A percentile compares a stretch with the other conserved stretches of the same genome.
Evolutionary conservation across 2,329 filamentous ascomycete genomes (phyloP).

Genomic region (Sclerotinia glacialis): DNA sequence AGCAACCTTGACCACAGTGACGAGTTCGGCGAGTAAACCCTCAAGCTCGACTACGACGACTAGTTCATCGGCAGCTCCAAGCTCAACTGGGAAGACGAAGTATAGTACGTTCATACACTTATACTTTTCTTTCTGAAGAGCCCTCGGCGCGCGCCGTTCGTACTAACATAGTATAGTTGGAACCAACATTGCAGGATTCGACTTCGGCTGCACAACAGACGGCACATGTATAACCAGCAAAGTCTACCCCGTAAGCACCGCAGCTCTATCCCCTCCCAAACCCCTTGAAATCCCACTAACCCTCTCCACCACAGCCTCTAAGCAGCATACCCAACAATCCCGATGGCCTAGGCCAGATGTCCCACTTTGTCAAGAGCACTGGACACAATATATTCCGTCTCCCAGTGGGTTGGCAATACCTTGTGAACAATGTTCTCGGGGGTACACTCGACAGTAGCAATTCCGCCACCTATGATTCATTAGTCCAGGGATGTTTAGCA

Average conservation of each 20-base stretch:
- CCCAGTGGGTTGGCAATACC: slow-evolving; percentile 58
- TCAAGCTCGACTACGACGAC: not conserved
- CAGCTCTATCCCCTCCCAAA: too few species aligned
- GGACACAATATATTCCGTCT: slow-evolving; percentile 49
- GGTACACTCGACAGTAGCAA: slow-evolving; percentile 49
- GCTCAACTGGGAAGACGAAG: slow-evolving; percentile 25
- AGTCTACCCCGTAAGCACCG: slow-evolving; percentile 29
- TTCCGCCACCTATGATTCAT: slow-evolving; percentile 51
- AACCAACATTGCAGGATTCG: slow-evolving; percentile 43
- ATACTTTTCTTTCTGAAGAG: not conserved
- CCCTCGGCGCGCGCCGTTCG: too few species aligned
- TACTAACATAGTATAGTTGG: slow-evolving; percentile 29
- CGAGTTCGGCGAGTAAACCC: slow-evolving; percentile 5
- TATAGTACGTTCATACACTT: slow-evolving; percentile 26
- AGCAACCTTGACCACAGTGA: slow-evolving; percentile 10
- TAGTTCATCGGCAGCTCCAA: not conserved
- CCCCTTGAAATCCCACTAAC: not conserved
- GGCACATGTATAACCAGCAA: slow-evolving; percentile 41
- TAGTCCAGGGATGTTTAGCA: slow-evolving; percentile 55
- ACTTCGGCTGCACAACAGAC: slow-evolving; percentile 47
- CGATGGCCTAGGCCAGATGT: slow-evolving; percentile 38
- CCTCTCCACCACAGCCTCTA: slow-evolving; percentile 32
- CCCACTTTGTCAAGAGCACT: slow-evolving; percentile 45
- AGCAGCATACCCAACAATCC: slow-evolving; percentile 33
- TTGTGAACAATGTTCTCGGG: slow-evolving; percentile 53